phyloP scores from a whole-genome alignment of 345 rosid species.

The Sonneratia alba region DNA sequence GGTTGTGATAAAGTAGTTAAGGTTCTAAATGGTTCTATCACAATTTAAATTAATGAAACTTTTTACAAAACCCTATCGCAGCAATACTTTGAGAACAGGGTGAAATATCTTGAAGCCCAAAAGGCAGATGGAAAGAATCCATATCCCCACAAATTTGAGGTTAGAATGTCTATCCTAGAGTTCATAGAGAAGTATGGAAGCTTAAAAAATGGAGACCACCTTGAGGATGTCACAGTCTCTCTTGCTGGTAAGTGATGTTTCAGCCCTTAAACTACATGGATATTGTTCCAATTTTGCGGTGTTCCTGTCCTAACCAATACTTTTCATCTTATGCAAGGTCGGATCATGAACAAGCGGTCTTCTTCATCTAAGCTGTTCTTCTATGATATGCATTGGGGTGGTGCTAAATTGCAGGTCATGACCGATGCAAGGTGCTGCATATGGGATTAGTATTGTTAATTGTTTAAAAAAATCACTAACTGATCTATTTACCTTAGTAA shows the following conservation, averaged over 20 bases:
- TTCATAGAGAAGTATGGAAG: conserved; percentile 49
- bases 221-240: conserved; percentile 47
- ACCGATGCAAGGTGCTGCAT: conserved; percentile 69
- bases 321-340: conserved; percentile 35
- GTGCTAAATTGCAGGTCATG: conserved; percentile 89
- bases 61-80: conserved; percentile 17
- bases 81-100: conserved; percentile 85
- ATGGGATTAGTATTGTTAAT: conserved; percentile 1
- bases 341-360: conserved; percentile 86
- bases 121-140: conserved; percentile 69
- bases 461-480: background rate
- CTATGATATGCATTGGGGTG: conserved; percentile 69
- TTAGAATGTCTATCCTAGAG: conserved; percentile 46
- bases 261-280: background rate
- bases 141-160: conserved; percentile 76
- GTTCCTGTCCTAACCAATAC: background rate
- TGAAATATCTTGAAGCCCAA: conserved; percentile 52
- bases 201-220: conserved; percentile 62
- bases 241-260: conserved; percentile 45
- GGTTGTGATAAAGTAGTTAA: background rate
- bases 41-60: background rate
- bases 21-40: background rate
- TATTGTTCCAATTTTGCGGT: background rate
- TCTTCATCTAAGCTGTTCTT: conserved; percentile 84
- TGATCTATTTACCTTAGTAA: background rate